phyloP scores from a whole-genome alignment of 2,329 filamentous ascomycete species.

The Apiospora rasikravindrae region DNA sequence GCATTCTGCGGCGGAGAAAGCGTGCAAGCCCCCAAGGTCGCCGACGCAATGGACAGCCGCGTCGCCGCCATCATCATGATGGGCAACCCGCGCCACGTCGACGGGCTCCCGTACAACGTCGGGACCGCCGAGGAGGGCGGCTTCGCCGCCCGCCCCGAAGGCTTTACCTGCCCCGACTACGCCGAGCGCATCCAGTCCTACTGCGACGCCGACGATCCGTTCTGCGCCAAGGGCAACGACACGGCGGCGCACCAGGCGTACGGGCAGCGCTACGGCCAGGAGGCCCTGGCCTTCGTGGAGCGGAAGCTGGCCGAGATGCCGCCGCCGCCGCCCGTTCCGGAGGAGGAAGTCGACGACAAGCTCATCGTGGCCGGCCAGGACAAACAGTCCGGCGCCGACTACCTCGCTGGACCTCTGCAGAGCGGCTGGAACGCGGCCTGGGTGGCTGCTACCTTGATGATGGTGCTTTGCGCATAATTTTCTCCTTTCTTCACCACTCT shows the following conservation, averaged over 20 bases:
- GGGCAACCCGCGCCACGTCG: slow-evolving; percentile 61
- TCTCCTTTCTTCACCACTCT: neutral
- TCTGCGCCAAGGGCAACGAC: slow-evolving; percentile 64
- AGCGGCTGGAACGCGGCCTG: neutral
- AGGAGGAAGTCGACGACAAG: neutral
- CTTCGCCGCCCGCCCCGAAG: slow-evolving; percentile 60
- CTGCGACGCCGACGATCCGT: slow-evolving; percentile 64
- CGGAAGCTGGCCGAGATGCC: slow-evolving; percentile 45
- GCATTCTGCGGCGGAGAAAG: slow-evolving; percentile 64
- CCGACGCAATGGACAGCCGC: slow-evolving; percentile 51
- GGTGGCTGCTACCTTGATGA: neutral
- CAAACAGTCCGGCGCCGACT: neutral
- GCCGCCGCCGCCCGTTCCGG: neutral
- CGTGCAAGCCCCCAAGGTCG: slow-evolving; percentile 48
- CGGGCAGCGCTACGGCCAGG: slow-evolving; percentile 58
- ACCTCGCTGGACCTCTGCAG: neutral
- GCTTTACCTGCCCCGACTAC: slow-evolving; percentile 58
- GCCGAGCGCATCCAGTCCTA: slow-evolving; percentile 59
- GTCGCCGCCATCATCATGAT: slow-evolving; percentile 65
- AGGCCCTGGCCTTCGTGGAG: slow-evolving; percentile 63
- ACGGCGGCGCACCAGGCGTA: slow-evolving; percentile 62
- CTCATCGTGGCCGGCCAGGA: neutral
- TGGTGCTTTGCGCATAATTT: neutral
- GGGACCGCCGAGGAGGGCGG: slow-evolving; percentile 61
- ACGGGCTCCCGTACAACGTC: slow-evolving; percentile 60